Base-by-base conservation (phyloP, 495 filamentous ascomycete species). In the Usnea hakonensis region DNA sequence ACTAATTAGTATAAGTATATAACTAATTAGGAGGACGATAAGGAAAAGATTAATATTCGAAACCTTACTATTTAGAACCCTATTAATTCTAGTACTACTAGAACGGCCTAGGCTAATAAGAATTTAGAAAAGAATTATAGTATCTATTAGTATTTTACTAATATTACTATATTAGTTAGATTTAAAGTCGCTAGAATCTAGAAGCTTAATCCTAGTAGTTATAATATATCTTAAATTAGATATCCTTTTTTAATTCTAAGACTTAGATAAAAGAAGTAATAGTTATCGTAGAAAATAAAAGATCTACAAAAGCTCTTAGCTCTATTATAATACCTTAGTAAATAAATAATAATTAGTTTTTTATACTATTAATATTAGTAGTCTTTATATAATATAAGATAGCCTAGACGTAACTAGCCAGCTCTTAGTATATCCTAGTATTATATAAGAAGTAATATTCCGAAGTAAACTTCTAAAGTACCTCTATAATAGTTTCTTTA, bases 331-430 rank as follows among this genome's bases (percentile, higher is more conserved):
- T 61, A 57, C 48, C 6, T 58, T 44, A 61, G 36, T 32, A 19
- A 50, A 23, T 23, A 50, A 57, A 63, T 17, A 38, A 52, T 57
- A 54, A 44, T 50, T 62, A 14, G 33, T 64, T 54, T 55, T 32
- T 38, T 54, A 63, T 40, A 38, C 10, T 35, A 17, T 19, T 19
- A 19, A 38, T 14, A 33, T 2, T 21, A 2, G 5, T 37, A 5
- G 17, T 19, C 4, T 19, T 40, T 14, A 30, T 30, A 38, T 37
- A 40, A 26, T 2, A 16, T 11, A 37, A 4, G 10, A 26, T 14
- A 21, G 9, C 10, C 9, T 43, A 43, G 5, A 43, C 19, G 10
- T 43, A 43, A 41, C 37, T 48, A 52, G 56, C 41, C 50, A 19
- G 37, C 62, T 56, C 58, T 35, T 21, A 48, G 59, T 23, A 19